These are phyloP conservation scores for Daldinia bambusicola DNA, from an alignment of 495 filamentous ascomycete genomes.

Conservation along the genomic window DNA sequence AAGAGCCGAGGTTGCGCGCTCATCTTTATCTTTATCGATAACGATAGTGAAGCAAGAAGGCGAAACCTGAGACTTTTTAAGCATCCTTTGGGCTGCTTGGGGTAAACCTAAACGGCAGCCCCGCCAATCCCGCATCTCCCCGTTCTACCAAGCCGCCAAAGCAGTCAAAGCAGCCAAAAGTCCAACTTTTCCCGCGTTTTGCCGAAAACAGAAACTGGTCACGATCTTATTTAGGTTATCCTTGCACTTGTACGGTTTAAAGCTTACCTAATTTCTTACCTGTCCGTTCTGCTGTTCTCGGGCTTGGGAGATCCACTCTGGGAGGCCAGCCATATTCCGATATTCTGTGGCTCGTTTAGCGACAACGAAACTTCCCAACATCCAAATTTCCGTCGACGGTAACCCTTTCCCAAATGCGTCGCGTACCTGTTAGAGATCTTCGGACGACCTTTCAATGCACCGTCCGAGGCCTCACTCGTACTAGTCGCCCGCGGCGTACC, in stretches of 20 bases:
- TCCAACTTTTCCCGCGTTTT: slow-evolving; percentile 3
- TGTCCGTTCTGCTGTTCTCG: slow-evolving; percentile 4
- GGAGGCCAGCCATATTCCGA: slow-evolving; percentile 19
- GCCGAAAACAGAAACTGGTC: slow-evolving; percentile 35
- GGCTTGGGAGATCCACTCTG: slow-evolving; percentile 19
- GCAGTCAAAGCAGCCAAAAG: no score
- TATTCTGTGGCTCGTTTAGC: slow-evolving; percentile 32
- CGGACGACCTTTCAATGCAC: slow-evolving; percentile 57
- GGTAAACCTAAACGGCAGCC: neutral
- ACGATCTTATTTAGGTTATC: slow-evolving; percentile 29
- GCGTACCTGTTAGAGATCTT: slow-evolving; percentile 56
- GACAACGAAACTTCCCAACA: slow-evolving; percentile 31
- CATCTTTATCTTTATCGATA: slow-evolving; percentile 11
- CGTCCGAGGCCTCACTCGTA: slow-evolving; percentile 53
- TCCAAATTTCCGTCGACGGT: slow-evolving; percentile 32
- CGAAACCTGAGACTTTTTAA: neutral
- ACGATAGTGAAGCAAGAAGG: neutral
- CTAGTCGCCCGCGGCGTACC: slow-evolving; percentile 50
- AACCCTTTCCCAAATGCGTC: slow-evolving; percentile 55
- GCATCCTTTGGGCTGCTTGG: neutral
- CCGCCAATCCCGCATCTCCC: neutral
- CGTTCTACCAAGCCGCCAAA: neutral
- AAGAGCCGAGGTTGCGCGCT: slow-evolving; percentile 16
- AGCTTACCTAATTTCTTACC: slow-evolving; percentile 32
- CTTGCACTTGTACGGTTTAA: neutral